These are phyloP conservation scores for Davidsoniella australis DNA, from an alignment of 2,329 filamentous ascomycete species.

Conservation along the genomic window DNA sequence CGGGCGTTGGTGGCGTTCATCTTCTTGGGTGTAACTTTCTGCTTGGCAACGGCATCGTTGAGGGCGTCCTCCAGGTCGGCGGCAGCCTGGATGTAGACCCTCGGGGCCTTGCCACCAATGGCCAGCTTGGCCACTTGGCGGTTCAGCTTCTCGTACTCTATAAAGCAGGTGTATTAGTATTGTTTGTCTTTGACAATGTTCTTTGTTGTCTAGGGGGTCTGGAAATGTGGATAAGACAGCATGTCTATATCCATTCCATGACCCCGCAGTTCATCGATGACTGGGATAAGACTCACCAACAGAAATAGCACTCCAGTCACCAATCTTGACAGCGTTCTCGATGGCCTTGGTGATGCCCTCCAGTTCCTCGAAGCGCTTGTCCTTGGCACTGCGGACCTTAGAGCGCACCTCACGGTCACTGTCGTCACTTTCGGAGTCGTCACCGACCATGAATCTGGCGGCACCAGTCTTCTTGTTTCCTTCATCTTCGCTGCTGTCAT, in stretches of 20 bases:
- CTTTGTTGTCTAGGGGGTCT: not conserved
- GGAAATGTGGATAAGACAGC: not conserved
- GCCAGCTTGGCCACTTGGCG: slow-evolving; percentile 66
- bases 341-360: slow-evolving; percentile 80
- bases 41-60: slow-evolving; percentile 85
- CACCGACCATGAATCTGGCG: slow-evolving; percentile 67
- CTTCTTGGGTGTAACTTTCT: slow-evolving; percentile 92
- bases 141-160: slow-evolving; percentile 91
- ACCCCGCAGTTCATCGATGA: slow-evolving; percentile 2
- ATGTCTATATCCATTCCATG: not conserved
- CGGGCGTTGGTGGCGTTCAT: slow-evolving; percentile 94
- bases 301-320: slow-evolving; percentile 88
- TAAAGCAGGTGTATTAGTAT: not conserved
- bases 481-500: slow-evolving; percentile 44
- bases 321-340: slow-evolving; percentile 94
- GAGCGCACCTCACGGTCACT: slow-evolving; percentile 75
- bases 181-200: not conserved
- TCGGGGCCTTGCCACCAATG: slow-evolving; percentile 63
- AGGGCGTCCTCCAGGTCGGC: slow-evolving; percentile 88
- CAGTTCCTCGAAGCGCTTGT: slow-evolving; percentile 89
- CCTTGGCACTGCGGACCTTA: slow-evolving; percentile 91
- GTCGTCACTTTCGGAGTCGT: slow-evolving; percentile 61
- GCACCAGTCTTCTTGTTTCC: slow-evolving; percentile 54
- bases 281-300: slow-evolving; percentile 41
- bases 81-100: slow-evolving; percentile 81